phyloP scores from a whole-genome alignment of 2,329 filamentous ascomycete genomes.

The Clarireedia monteithiana region DNA sequence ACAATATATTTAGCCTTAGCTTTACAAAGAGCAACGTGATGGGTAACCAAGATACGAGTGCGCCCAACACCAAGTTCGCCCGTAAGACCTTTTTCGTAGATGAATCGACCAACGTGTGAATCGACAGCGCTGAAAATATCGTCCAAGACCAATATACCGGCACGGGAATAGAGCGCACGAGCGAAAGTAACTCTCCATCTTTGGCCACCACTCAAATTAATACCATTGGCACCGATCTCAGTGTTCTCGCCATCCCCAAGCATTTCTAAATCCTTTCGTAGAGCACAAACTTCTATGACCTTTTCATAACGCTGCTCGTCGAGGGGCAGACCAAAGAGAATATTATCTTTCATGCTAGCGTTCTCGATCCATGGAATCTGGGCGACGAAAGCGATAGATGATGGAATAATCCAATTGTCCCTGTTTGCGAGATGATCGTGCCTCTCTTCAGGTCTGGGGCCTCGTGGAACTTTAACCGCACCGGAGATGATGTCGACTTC shows the following conservation, averaged over 20 bases:
- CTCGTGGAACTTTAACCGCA: slow-evolving; percentile 45
- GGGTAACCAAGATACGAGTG: slow-evolving; percentile 73
- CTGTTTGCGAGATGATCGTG: slow-evolving; percentile 53
- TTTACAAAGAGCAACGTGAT: slow-evolving; percentile 66
- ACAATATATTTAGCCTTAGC: slow-evolving; percentile 67
- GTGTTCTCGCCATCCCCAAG: slow-evolving; percentile 70
- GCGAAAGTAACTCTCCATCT: slow-evolving; percentile 77
- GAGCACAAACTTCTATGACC: slow-evolving; percentile 64
- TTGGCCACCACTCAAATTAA: slow-evolving; percentile 78
- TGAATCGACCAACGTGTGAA: slow-evolving; percentile 70
- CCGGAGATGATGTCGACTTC: slow-evolving; percentile 65
- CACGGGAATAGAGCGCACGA: slow-evolving; percentile 70
- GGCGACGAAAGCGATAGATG: slow-evolving; percentile 65
- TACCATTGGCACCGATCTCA: slow-evolving; percentile 76
- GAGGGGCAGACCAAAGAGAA: slow-evolving; percentile 66
- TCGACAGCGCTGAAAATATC: slow-evolving; percentile 80
- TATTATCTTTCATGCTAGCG: slow-evolving; percentile 69
- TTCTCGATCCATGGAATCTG: slow-evolving; percentile 83
- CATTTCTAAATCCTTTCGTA: slow-evolving; percentile 70
- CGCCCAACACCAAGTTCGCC: slow-evolving; percentile 61
- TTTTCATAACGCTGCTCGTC: slow-evolving; percentile 62
- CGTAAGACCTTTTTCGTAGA: slow-evolving; percentile 68
- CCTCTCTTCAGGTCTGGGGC: slow-evolving; percentile 44
- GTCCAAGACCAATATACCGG: slow-evolving; percentile 69
- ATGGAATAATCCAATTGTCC: slow-evolving; percentile 60